Conservation (phyloP, 495 filamentous ascomycete genomes). For the Tricharina praecox region DNA sequence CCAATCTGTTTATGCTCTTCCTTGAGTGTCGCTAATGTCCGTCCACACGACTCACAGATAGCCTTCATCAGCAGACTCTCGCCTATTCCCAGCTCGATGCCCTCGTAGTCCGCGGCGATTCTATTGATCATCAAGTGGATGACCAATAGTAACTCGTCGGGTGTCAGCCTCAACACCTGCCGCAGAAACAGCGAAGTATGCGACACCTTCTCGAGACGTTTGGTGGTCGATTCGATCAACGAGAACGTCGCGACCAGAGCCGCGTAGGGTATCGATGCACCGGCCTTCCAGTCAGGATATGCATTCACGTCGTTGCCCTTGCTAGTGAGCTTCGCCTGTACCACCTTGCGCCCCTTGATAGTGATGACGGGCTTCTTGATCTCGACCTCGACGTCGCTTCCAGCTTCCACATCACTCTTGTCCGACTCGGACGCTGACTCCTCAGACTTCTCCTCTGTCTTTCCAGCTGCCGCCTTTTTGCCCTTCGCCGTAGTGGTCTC, state of each 20-base stretch:
- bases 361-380: slow-evolving; percentile 60
- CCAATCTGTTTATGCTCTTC: slow-evolving; percentile 89
- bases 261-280: slow-evolving; percentile 81
- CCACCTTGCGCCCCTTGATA: slow-evolving; percentile 60
- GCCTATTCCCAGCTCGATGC: slow-evolving; percentile 89
- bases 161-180: slow-evolving; percentile 82
- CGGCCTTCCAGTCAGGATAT: slow-evolving; percentile 85
- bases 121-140: slow-evolving; percentile 96
- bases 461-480: slow-evolving; percentile 22
- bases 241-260: slow-evolving; percentile 91
- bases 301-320: slow-evolving; percentile 47
- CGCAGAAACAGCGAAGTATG: slow-evolving; percentile 81
- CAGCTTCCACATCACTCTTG: slow-evolving; percentile 37
- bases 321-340: slow-evolving; percentile 58
- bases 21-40: slow-evolving; percentile 74
- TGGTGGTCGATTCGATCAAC: slow-evolving; percentile 80
- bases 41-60: slow-evolving; percentile 83
- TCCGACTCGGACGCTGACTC: slow-evolving; percentile 30
- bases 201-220: slow-evolving; percentile 67
- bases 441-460: slow-evolving; percentile 27
- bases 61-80: slow-evolving; percentile 98
- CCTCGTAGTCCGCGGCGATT: slow-evolving; percentile 86
- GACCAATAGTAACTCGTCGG: slow-evolving; percentile 68
- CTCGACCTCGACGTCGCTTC: slow-evolving; percentile 35
- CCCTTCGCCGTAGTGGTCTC: too few species aligned